phyloP scores from a whole-genome alignment of 75 land plant species.

The Picea sitchensis region DNA sequence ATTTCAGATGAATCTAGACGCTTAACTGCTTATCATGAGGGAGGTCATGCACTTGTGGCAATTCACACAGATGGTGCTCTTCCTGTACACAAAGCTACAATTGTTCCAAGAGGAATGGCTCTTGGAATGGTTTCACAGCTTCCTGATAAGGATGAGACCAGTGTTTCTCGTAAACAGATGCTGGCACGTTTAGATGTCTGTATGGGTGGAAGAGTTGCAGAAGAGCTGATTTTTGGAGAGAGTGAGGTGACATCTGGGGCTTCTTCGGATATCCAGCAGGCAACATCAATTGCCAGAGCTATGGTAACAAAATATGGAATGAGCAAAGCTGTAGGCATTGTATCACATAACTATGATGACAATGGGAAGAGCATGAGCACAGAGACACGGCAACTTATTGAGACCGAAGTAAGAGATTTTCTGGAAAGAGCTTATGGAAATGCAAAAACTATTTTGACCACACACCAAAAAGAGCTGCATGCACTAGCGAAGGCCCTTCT shows the following conservation, averaged over 20 bases:
- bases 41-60: slow-evolving; percentile 98
- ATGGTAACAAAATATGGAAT: slow-evolving; percentile 99
- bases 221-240: slow-evolving; percentile 98
- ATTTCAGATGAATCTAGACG: slow-evolving; percentile 85
- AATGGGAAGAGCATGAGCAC: slow-evolving; percentile 96
- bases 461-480: slow-evolving; percentile 79
- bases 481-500: slow-evolving; percentile 87
- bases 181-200: slow-evolving; percentile 91
- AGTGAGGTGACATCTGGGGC: slow-evolving; percentile 94
- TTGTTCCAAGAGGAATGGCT: slow-evolving; percentile 92
- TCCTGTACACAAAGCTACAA: slow-evolving; percentile 99
- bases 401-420: slow-evolving; percentile 79
- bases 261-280: slow-evolving; percentile 81
- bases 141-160: slow-evolving; percentile 91
- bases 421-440: slow-evolving; percentile 82
- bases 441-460: slow-evolving; percentile 76
- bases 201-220: slow-evolving; percentile 99
- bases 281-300: slow-evolving; percentile 79
- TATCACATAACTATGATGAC: slow-evolving; percentile 80
- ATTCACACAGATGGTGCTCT: slow-evolving; percentile 90
- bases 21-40: slow-evolving; percentile 95
- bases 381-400: slow-evolving; percentile 89
- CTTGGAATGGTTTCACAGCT: slow-evolving; percentile 98
- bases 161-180: slow-evolving; percentile 92
- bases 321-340: slow-evolving; percentile 93